Conservation (phyloP, 2,329 filamentous ascomycete species). For the Ustulina deusta region DNA sequence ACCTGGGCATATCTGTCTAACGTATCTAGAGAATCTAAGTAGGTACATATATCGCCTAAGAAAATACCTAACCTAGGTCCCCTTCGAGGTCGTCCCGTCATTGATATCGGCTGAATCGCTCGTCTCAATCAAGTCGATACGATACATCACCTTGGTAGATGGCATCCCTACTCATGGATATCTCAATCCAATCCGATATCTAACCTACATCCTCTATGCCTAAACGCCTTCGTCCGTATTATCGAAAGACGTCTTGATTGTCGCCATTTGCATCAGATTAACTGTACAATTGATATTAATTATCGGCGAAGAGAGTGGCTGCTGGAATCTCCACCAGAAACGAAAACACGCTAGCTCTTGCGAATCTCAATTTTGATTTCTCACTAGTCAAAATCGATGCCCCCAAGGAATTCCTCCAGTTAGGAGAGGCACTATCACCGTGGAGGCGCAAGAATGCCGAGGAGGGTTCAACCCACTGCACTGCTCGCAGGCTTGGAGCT, state of each 20-base stretch:
- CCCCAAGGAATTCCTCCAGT: neutral
- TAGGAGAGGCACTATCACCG: constrained; percentile 1
- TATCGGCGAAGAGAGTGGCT: neutral
- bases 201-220: neutral
- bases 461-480: neutral
- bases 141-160: too few relatives aligned
- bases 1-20: neutral
- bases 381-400: constrained; percentile 9
- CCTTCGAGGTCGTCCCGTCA: too few relatives aligned
- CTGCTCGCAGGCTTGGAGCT: constrained; percentile 15
- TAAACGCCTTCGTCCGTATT: neutral
- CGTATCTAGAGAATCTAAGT: neutral
- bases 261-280: neutral
- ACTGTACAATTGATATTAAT: too few relatives aligned
- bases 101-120: too few relatives aligned
- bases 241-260: neutral
- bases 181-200: neutral
- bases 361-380: constrained; percentile 19
- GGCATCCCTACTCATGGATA: neutral
- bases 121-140: too few relatives aligned
- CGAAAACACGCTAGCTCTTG: constrained; percentile 13
- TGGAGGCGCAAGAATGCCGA: constrained; percentile 9
- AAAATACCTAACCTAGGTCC: too few relatives aligned
- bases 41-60: too few relatives aligned
- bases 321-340: neutral